A percentile compares a stretch with the other conserved stretches of the same genome.
These are phyloP conservation scores for Mortierella sp. DNA, from an alignment of 371 early-diverging fungal genomes.

Conservation along the genomic window DNA sequence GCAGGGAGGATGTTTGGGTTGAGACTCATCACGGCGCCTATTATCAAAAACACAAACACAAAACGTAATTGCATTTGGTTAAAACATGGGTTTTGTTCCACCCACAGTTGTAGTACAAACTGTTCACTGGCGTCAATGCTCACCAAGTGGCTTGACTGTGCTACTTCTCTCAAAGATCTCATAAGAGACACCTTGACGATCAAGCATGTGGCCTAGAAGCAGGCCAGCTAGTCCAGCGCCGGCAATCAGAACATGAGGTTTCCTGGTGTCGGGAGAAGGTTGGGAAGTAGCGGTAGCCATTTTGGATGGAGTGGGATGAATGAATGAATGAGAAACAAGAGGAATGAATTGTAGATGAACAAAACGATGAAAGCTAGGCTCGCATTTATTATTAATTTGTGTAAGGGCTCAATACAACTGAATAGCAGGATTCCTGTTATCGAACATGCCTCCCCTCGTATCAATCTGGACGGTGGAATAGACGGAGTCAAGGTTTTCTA, in stretches of 20 bases:
- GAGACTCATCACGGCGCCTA: constrained; percentile 7
- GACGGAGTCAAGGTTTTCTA: too few species aligned
- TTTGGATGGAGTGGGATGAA: neutral
- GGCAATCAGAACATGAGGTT: constrained; percentile 1
- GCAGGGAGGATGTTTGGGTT: constrained; percentile 6
- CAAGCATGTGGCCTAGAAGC: neutral
- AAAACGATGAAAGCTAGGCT: too few species aligned
- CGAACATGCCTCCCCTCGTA: too few species aligned
- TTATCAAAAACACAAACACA: too few species aligned
- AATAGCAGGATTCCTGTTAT: too few species aligned
- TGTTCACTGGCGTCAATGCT: neutral
- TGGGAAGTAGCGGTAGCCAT: neutral
- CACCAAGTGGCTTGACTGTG: neutral
- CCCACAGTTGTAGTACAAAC: neutral
- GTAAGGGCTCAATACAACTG: too few species aligned
- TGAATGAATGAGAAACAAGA: neutral
- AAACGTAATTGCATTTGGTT: too few species aligned
- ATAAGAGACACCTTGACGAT: constrained; percentile 13
- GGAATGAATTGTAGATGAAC: neutral
- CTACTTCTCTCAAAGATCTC: constrained; percentile 4
- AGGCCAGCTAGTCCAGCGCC: constrained; percentile 3
- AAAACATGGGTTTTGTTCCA: neutral
- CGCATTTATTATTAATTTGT: too few species aligned
- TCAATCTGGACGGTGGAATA: too few species aligned
- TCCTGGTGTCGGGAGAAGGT: neutral